Base-by-base conservation (phyloP, 2,329 filamentous ascomycete species). In the Nectriaceae sp. region DNA sequence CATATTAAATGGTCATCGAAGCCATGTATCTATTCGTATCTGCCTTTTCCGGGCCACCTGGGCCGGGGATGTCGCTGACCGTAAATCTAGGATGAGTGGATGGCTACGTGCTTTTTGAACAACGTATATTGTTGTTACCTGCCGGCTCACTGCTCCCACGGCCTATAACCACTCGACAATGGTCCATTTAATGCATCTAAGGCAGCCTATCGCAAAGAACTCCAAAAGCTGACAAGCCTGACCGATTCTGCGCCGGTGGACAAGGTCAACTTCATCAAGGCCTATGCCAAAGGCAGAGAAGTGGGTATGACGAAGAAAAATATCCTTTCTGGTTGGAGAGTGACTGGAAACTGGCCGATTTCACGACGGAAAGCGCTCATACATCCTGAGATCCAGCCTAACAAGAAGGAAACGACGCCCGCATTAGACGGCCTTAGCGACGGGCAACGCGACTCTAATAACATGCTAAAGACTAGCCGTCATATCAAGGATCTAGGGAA, bases 211-310 rank as follows among this genome's bases (percentile, higher is more conserved):
- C 46, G 46, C 15, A 19, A 19, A 48, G 46, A 48, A 22, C 22
- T 48, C 8, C 21, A 44, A 36, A 46, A 43, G 19, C 16, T 50
- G 10, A 16, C 40, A 24, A 35, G 18, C 10, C 20, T 50, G 39
- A 50, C 47, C 36, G 47, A 50, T 50, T 50, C 37, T 20, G 11
- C 42, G 13, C 42, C 21, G 13, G 16, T 45, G 33, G 19, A 48
- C 20, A 49, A 50, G 44, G 43, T 47, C 26, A 50, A 50, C 20
- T 50, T 50, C 35, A 50, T 46, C 16, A 43, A 29, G 48, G 50
- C 50, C 31, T 53, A 50, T 15, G 43, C 47, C 36, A 53, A 47
- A 21, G 43, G 47, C 21, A 29, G 37, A 16, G 18, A 21, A 42
- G 47, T 50, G n/a, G 33, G 43, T 35, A 53, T 53, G 40, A 47